Evolutionary conservation across 306 rosid genomes (phyloP).

Genomic region (Dalbergia oliveri): DNA sequence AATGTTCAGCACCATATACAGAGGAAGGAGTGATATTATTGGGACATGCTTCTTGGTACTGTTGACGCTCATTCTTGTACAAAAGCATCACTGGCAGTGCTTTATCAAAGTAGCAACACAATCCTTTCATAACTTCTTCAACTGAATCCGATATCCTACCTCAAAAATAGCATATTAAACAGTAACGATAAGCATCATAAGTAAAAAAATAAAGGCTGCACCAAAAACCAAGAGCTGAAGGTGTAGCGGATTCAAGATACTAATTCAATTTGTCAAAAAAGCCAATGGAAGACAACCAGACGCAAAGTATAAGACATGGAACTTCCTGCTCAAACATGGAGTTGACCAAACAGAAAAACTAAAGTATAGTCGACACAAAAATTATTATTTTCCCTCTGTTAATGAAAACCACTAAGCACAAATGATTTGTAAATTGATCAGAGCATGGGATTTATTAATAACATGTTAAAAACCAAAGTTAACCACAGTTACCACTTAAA

Average conservation of each 20-base stretch:
- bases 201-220: conserved; percentile 15
- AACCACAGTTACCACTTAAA: conserved; percentile 2
- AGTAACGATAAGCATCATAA: conserved; percentile 9
- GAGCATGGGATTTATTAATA: conserved; percentile 14
- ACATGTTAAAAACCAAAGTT: background rate
- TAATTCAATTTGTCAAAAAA: conserved; percentile 5
- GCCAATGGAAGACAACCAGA: background rate
- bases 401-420: background rate
- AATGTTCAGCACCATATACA: conserved; percentile 93
- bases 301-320: conserved; percentile 14
- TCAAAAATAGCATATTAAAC: conserved; percentile 34
- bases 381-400: too few species aligned
- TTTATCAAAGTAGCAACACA: conserved; percentile 82
- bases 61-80: conserved; percentile 82
- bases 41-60: conserved; percentile 68
- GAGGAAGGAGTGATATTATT: conserved; percentile 66
- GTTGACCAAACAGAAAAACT: conserved; percentile 14
- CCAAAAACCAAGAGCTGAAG: background rate
- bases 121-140: conserved; percentile 74
- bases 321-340: conserved; percentile 10
- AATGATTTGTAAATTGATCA: background rate
- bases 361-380: background rate
- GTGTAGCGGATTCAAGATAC: conserved; percentile 34
- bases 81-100: conserved; percentile 81
- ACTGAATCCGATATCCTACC: conserved; percentile 68